A percentile compares a stretch with the other conserved stretches of the same genome.
Conservation (phyloP, 2,329 filamentous ascomycete species). For the Colletotrichum ledebouriae region DNA sequence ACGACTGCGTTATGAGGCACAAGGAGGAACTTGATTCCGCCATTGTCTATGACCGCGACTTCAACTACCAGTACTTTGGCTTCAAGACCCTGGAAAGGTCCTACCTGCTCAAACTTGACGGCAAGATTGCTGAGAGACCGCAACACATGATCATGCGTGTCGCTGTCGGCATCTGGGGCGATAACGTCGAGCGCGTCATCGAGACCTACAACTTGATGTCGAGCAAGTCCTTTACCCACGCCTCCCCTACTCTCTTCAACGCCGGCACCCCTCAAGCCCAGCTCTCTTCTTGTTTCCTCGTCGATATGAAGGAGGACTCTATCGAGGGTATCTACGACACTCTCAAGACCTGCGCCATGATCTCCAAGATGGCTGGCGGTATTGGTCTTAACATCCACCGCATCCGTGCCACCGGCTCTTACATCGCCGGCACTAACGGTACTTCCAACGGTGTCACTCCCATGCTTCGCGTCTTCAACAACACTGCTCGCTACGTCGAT, state of each 20-base stretch:
- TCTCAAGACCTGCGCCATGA: conserved; percentile 99
- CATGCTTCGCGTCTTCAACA: conserved; percentile 99
- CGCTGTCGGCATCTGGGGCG: conserved; percentile 94
- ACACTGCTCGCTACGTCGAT: conserved; percentile 98
- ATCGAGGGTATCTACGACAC: conserved; percentile 99
- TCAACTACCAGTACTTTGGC: conserved; percentile 99
- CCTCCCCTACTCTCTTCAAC: conserved; percentile 97
- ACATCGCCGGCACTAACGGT: conserved; percentile 98
- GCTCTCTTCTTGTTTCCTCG: conserved; percentile 97
- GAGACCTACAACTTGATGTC: conserved; percentile 99
- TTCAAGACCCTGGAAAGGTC: conserved; percentile 99
- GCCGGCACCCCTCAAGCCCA: conserved; percentile 95
- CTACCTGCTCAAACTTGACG: conserved; percentile 94
- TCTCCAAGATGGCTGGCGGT: conserved; percentile 98
- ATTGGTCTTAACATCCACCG: conserved; percentile 97
- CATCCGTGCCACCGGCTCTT: conserved; percentile 96
- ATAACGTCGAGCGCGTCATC: conserved; percentile 92
- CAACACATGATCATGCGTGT: conserved; percentile 99
- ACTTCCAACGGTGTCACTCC: conserved; percentile 97
- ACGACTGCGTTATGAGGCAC: conserved; percentile 94
- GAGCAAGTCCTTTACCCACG: conserved; percentile 97
- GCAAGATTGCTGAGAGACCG: conserved; percentile 95
- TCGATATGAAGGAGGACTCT: conserved; percentile 99
- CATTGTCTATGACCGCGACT: conserved; percentile 98
- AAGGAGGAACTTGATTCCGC: conserved; percentile 98